A percentile compares a stretch with the other conserved stretches of the same genome.
phyloP scores from a whole-genome alignment of 2,329 filamentous ascomycete species.

The Thelonectria blattea region DNA sequence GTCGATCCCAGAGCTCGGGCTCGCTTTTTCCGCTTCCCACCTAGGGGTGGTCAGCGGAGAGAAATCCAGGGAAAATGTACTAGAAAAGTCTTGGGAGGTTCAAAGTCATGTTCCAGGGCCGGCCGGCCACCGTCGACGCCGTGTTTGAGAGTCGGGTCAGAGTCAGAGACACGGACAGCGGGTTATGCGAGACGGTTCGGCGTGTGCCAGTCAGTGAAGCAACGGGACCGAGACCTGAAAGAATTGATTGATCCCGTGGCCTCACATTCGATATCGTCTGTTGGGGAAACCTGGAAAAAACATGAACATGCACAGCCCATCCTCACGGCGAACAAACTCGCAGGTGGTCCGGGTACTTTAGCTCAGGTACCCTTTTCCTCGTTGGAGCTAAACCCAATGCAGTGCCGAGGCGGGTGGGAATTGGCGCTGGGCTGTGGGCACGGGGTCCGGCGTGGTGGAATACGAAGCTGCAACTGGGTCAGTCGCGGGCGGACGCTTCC shows the following conservation, averaged over 20 bases:
- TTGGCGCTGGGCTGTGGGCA: not conserved
- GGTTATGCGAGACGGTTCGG: no score
- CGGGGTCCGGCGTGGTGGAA: not conserved
- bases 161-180: not conserved
- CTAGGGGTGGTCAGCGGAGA: no score
- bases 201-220: no score
- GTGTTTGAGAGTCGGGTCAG: not conserved
- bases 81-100: not conserved
- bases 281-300: no score
- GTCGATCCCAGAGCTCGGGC: slow-evolving; percentile 5
- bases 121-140: not conserved
- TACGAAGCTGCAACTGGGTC: not conserved
- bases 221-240: no score
- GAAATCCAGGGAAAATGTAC: not conserved
- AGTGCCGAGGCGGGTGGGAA: not conserved
- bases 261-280: no score
- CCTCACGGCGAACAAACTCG: not conserved
- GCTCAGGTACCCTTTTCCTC: not conserved
- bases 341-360: not conserved
- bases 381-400: not conserved
- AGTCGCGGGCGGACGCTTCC: not conserved
- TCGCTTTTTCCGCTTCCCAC: not conserved
- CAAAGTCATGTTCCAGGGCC: not conserved
- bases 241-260: no score
- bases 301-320: not conserved